Conservation (phyloP, 2,329 filamentous ascomycete genomes). For the Fusarium solani-melongenae region DNA sequence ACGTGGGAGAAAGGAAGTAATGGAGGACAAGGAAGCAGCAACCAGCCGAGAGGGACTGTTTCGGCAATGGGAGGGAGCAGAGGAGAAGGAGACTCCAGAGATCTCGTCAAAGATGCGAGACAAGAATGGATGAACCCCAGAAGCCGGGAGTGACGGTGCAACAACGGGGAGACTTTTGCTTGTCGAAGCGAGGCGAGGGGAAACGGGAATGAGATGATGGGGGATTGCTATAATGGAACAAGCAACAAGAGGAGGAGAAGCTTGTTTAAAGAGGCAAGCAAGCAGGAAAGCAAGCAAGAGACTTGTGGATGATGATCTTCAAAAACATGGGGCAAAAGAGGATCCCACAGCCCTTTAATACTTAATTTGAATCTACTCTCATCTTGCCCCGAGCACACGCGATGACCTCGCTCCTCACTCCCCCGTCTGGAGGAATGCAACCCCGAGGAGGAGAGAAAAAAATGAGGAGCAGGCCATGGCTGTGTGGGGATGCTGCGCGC, state of each 20-base stretch:
- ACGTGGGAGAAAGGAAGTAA: slow-evolving; percentile 37
- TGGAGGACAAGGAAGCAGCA: slow-evolving; percentile 35
- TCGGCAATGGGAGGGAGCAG: slow-evolving; percentile 2
- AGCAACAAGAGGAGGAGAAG: neutral
- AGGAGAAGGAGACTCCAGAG: slow-evolving; percentile 18
- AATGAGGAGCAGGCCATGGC: slow-evolving; percentile 17
- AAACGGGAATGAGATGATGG: slow-evolving; percentile 9
- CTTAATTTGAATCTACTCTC: neutral
- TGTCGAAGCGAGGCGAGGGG: slow-evolving; percentile 28
- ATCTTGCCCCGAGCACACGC: neutral
- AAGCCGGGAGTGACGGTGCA: slow-evolving; percentile 41
- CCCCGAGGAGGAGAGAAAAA: slow-evolving; percentile 1
- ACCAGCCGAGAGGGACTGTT: slow-evolving; percentile 32
- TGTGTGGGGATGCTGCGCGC: slow-evolving; percentile 26
- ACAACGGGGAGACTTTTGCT: slow-evolving; percentile 29
- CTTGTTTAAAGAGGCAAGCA: neutral
- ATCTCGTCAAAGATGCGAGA: slow-evolving; percentile 38
- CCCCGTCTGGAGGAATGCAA: slow-evolving; percentile 16
- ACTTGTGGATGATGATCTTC: neutral
- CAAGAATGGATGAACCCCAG: slow-evolving; percentile 23
- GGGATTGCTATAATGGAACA: neutral
- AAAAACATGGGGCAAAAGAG: neutral
- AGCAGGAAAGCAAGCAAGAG: neutral
- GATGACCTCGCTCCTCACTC: slow-evolving; percentile 19
- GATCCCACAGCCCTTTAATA: slow-evolving; percentile 34